Percentiles rank a stretch among this genome's conserved stretches.
These are phyloP conservation scores for Dentipellis fragilis DNA, from an alignment of 768 basidiomycete genomes.

Conservation along the genomic window DNA sequence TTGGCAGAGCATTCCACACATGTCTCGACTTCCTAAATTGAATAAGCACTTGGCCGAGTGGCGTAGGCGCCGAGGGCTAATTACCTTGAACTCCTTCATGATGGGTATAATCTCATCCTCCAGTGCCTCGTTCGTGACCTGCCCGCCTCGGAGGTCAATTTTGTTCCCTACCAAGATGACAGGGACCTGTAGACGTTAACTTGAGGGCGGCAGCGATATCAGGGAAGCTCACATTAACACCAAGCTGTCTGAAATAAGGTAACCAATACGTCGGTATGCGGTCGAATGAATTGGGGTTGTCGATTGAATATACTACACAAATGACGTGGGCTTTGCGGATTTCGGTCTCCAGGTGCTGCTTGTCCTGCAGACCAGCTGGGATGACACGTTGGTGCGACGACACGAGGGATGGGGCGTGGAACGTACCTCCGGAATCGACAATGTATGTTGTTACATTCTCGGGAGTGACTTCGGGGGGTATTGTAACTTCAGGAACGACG, in stretches of 20 bases:
- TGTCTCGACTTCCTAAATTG: slow-evolving; percentile 85
- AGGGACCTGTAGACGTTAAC: slow-evolving; percentile 52
- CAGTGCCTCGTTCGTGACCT: slow-evolving; percentile 87
- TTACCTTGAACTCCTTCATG: slow-evolving; percentile 98
- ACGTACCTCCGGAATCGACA: slow-evolving; percentile 90
- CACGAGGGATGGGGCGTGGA: background rate
- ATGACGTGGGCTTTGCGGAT: slow-evolving; percentile 97
- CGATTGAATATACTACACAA: slow-evolving; percentile 94
- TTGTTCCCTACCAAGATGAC: slow-evolving; percentile 98
- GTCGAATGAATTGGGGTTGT: slow-evolving; percentile 93
- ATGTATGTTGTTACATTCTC: slow-evolving; percentile 98
- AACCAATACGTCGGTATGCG: slow-evolving; percentile 98
- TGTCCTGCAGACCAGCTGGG: slow-evolving; percentile 77
- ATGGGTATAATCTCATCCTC: slow-evolving; percentile 94
- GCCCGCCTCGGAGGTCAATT: slow-evolving; percentile 89
- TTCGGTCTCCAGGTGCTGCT: slow-evolving; percentile 84
- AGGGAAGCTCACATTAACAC: slow-evolving; percentile 70
- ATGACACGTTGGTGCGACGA: background rate
- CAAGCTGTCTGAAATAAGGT: slow-evolving; percentile 87
- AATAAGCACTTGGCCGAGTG: background rate
- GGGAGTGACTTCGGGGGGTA: slow-evolving; percentile 94
- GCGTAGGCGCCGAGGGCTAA: background rate
- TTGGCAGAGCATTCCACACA: slow-evolving; percentile 97
- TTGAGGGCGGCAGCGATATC: slow-evolving; percentile 4
- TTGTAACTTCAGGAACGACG: slow-evolving; percentile 93